phyloP scores from a whole-genome alignment of 139 green algal genomes.

The Ulvella scutata region DNA sequence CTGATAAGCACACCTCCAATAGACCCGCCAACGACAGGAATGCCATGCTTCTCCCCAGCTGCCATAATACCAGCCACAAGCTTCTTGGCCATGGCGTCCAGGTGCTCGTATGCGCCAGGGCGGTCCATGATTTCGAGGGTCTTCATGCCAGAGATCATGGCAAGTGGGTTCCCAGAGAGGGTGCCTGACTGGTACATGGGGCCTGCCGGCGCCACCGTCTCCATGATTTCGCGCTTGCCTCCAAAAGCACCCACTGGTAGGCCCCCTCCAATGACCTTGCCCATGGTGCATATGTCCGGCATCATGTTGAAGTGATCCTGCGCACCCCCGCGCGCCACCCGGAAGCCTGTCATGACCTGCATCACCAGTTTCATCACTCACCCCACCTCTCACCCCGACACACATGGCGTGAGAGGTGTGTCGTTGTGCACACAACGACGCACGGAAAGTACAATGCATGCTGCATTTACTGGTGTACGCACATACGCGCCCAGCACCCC shows the following conservation, averaged over 20 bases:
- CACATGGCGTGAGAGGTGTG: too few relatives aligned
- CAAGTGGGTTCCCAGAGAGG: constrained; percentile 92
- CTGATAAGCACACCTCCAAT: constrained; percentile 52
- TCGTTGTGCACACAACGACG: too few relatives aligned
- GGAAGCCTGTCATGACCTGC: constrained; percentile 84
- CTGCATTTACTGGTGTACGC: too few relatives aligned
- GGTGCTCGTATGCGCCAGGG: constrained; percentile 86
- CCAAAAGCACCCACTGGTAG: constrained; percentile 96
- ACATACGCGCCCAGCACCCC: too few relatives aligned
- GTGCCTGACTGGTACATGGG: constrained; percentile 91
- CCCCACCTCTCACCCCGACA: too few relatives aligned
- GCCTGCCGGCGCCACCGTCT: constrained; percentile 83
- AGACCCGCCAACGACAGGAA: constrained; percentile 70
- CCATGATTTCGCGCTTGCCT: constrained; percentile 91
- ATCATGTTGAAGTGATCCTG: constrained; percentile 94
- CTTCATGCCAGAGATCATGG: constrained; percentile 97
- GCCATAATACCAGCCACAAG: constrained; percentile 86
- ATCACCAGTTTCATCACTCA: too few relatives aligned
- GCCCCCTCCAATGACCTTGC: constrained; percentile 98
- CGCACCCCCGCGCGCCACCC: constrained; percentile 49
- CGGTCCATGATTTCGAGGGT: constrained; percentile 91
- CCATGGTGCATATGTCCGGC: constrained; percentile 97
- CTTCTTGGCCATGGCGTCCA: constrained; percentile 64
- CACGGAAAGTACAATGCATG: too few relatives aligned
- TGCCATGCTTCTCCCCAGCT: constrained; percentile 66